phyloP scores from a whole-genome alignment of 2,329 filamentous ascomycete genomes.

The Verruconis gallopava region DNA sequence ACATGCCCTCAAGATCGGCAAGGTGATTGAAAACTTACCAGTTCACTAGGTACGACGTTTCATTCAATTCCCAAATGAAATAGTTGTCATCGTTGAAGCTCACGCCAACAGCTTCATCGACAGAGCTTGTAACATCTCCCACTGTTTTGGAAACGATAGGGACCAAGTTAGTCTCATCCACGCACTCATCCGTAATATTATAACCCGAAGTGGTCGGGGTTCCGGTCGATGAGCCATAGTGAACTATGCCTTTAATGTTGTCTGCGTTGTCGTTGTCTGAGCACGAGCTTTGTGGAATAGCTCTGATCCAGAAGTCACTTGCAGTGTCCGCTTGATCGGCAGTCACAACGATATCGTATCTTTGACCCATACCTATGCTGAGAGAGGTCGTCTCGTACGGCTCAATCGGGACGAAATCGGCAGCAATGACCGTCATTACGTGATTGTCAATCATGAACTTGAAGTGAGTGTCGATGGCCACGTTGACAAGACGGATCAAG shows the following conservation, averaged over 20 bases:
- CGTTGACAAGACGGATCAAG: conserved; percentile 32
- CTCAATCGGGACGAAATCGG: conserved; percentile 31
- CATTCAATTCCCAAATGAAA: conserved; percentile 29
- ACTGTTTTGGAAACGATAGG: conserved; percentile 26
- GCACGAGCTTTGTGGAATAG: conserved; percentile 12
- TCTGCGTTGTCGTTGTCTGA: conserved; percentile 20
- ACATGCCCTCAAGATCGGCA: too few relatives aligned
- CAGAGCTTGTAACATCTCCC: conserved; percentile 18
- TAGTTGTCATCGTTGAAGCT: conserved; percentile 20
- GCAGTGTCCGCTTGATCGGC: conserved; percentile 23
- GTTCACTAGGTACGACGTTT: conserved; percentile 24
- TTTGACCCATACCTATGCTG: conserved; percentile 23
- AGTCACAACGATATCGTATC: conserved; percentile 28
- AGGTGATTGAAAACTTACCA: conserved; percentile 30
- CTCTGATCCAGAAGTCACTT: conserved; percentile 21
- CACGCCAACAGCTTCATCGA: conserved; percentile 23
- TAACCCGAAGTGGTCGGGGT: conserved; percentile 19
- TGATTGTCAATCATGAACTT: conserved; percentile 29
- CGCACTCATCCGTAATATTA: conserved; percentile 25
- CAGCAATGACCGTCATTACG: conserved; percentile 29
- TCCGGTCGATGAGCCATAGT: conserved; percentile 23
- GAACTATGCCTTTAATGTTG: conserved; percentile 29
- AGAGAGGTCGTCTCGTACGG: conserved; percentile 27
- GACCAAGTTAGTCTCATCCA: conserved; percentile 26
- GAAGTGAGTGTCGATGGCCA: conserved; percentile 24